Base-by-base conservation (phyloP, 2,329 filamentous ascomycete species). In the Hirsutella thompsonii region DNA sequence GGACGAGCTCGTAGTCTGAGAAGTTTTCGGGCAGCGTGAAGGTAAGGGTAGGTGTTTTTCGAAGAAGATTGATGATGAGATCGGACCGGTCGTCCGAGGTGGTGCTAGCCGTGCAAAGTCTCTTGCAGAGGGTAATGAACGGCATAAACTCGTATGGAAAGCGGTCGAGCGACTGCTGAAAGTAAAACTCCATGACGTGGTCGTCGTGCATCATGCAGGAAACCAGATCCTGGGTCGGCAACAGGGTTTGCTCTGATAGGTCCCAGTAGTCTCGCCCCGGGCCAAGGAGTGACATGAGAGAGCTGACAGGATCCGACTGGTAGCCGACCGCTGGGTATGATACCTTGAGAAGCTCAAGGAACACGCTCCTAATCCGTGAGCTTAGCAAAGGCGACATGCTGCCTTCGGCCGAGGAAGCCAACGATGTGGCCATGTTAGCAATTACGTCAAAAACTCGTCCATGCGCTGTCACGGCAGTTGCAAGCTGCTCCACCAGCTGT, bases 71-170 rank as follows among this genome's bases (percentile, higher is more conserved):
- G 30, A 82, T 60, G 9, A 88, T 69, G 34, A 69, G 52, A 46
- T 77, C 63, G 72, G 54, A 55, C 23, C 52, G 49, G 14, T 64
- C 56, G 21, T 54, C 54, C 4, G 43, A 40, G 5, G 56, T 46
- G 36, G 50, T 54, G 2, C 55, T 52, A 10, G 60, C 56, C 34
- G 59, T 63, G 29, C 54, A 73, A 14, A 94, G 62, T 32, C 73
- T 75, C 42, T 78, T 79, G 54, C 79, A 82, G 32, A 93, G 64
- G 40, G 74, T 76, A 45, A 93, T 62, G 51, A 94, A 86, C 1
- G 89, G 87, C 3, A 79, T 61, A 37, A 85, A 80, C 60, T 95
- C 90, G 58, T 85, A 90, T 0, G 90, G 90, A 55, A 88, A 95
- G 42, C 90, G 79, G 45, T 76, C 73, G 35, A 81, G 72, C 6